Percentiles rank a stretch among this genome's conserved stretches.
These are phyloP conservation scores for Picea mariana DNA, from an alignment of 83 land plant genomes.

Conservation along the genomic window DNA sequence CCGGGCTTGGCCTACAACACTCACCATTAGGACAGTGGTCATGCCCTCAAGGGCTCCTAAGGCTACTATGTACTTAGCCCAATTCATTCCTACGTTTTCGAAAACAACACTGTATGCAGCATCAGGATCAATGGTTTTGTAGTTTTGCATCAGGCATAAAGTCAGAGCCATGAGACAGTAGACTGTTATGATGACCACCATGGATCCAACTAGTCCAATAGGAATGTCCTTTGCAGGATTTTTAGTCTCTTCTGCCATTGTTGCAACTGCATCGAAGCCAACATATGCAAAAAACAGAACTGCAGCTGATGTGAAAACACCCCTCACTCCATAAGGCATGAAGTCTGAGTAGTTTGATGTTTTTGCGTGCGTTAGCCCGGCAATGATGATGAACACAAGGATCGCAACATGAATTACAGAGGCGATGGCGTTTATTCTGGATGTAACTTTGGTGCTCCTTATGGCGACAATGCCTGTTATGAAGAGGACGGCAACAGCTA, in stretches of 20 bases:
- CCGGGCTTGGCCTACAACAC: conserved; percentile 79
- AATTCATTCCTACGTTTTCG: conserved; percentile 40
- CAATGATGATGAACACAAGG: conserved; percentile 78
- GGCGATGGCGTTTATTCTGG: conserved; percentile 80
- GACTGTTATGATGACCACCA: conserved; percentile 47
- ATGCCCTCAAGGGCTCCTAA: conserved; percentile 83
- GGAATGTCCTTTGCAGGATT: conserved; percentile 84
- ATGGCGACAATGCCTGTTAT: conserved; percentile 53
- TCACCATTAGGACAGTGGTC: conserved; percentile 78
- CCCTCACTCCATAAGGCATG: conserved; percentile 70
- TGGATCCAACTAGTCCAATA: conserved; percentile 77
- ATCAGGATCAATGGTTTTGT: conserved; percentile 48
- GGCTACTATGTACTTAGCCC: conserved; percentile 89
- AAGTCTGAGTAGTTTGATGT: conserved; percentile 53
- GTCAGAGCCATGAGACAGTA: conserved; percentile 81
- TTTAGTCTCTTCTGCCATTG: conserved; percentile 91
- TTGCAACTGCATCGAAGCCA: conserved; percentile 85
- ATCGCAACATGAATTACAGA: conserved; percentile 65
- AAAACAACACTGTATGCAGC: conserved; percentile 83
- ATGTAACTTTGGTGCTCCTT: conserved; percentile 71
- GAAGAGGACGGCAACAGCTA: conserved; percentile 66
- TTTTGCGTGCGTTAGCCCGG: conserved; percentile 84
- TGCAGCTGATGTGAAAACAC: conserved; percentile 70
- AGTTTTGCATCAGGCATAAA: conserved; percentile 67
- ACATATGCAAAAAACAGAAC: conserved; percentile 86